Evolutionary conservation across 768 basidiomycete species (phyloP), one percentile per base, ranked within the genome.

Genomic region (Naematelia aurantialba): DNA sequence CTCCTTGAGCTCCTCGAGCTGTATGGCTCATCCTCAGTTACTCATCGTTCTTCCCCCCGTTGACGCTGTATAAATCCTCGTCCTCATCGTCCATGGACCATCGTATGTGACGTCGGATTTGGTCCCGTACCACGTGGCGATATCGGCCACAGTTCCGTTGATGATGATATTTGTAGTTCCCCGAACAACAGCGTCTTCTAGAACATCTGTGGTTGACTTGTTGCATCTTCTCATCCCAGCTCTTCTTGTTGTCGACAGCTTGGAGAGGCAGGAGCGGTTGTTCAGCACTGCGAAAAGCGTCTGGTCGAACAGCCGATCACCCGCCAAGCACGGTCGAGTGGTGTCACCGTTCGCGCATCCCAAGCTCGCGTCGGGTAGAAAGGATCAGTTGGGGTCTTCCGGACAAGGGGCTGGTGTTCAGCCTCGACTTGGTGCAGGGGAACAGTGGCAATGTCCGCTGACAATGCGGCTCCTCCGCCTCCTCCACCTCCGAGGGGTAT

Each of bases 401-500:
- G 34, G 17, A 17, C 8, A 39, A 39, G 34, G 8, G 34, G 8
- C 34, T n/a, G n/a, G 34, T 8, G 34, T 39, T 17, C 17, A 39
- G 34, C 34, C 34, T 39, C 17, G 34, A 39, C 34, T 39, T 17
- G 34, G 8, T 39, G 8, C 17, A 8, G 17, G 17, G 17, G 17
- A 17, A 17, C 8, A 39, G 34, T 8, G 34, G 34, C 17, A 17
- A 39, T 39, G 34, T 39, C 34, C 17, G 17, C 34, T 39, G 34
- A 17, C 8, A 39, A 39, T 39, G 34, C 8, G 34, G 34, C 34
- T 39, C 34, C 34, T 39, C 34, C 8, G 13, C 52, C 52, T 30
- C 53, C 60, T 24, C 19, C 47, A 12, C 69, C 66, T 5, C 68
- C 65, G 29, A 31, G 59, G 26, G 70, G 70, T 2, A 60, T 73